Base-by-base conservation (phyloP, 352 stramenopile genomes). In the Aphanomyces astaci region DNA sequence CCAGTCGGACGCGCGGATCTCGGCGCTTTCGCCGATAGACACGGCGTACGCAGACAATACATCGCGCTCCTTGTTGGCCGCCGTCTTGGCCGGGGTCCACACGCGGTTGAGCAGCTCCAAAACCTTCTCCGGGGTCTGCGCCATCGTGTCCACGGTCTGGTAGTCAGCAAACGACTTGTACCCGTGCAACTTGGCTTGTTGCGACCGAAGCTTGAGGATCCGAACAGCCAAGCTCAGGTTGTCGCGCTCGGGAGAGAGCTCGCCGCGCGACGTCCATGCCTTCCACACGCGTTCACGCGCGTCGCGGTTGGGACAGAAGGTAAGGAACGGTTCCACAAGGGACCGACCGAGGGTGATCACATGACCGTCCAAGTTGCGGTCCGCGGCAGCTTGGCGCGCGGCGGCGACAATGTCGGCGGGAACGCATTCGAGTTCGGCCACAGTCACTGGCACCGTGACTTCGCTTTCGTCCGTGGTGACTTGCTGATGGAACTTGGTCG, bases 1-100 rank as follows among this genome's bases (percentile, higher is more conserved):
- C 82, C 82, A 90, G 78, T 90, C 82, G 75, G 76, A 89, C 1
- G 80, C 62, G 40, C 86, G 64, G 49, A 90, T 75, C 5, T 74
- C 76, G 25, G 72, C 72, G 55, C 79, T 72, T 53, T 81, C 73
- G 24, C 76, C 73, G 19, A 62, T 73, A 31, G 78, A 72, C n/a
- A 71, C 66, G n/a, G 85, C 28, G 57, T 82, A 89, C 0, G 73
- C 70, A 70, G 85, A 78, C 54, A 89, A 63, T 40, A 71, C 76
- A 40, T 78, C 56, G 25, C 79, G 51, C 70, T 89, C 81, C 30
- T 64, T 53, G 64, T 87, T 76, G 7, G 80, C 80, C 7, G 76
- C 72, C 22, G 75, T 75, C 55, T 87, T 89, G 32, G 81, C 77
- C 7, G 43, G 43, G 5, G 36, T 31, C 56, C 56, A 64, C 36